Base-by-base conservation (phyloP, 441 rosid species). In the Adansonia rubrostipa region DNA sequence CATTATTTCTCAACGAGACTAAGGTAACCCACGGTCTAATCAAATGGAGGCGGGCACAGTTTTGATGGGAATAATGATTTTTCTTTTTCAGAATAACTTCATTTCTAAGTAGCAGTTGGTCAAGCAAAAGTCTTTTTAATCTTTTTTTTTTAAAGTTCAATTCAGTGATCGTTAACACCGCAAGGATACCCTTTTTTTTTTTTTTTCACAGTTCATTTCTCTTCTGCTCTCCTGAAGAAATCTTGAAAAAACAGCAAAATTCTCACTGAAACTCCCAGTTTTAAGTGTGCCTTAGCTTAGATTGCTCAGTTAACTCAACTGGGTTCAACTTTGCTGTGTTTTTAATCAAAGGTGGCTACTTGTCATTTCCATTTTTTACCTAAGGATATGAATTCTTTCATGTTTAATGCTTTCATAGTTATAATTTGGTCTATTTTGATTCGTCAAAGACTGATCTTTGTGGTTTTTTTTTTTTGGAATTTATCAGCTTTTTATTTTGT, bases 331-430 rank as follows among this genome's bases (percentile, higher is more conserved):
- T 72, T 54, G 33, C 44, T 54, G 6, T 72, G 50, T 33, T 54
- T 71, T 17, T 19, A n/a, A 40, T 57, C 11, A 56, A 73, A 73
- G 76, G 76, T 73, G 51, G 51, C 17, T 72, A 17, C 19, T 56
- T 56, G 65, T 40, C 6, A 36, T n/a, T 72, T 71, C n/a, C 22
- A 9, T 53, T 71, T 15, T 47, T 71, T 7, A 7, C 28, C 51
- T 28, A 7, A 53, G 45, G 22, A 33, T 33, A 71, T 53, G 75
- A 33, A 33, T 53, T 71, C 48, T 53, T 57, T 17, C 33, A 40
- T 73, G 19, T 57, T 54, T 56, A 73, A 57, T 56, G 45, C 33
- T 57, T 17, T 69, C 58, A 69, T 20, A 2, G 15, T 69, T 13
- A 22, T 69, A 13, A 11, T 48, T 47, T 9, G 20, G 4, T 48